Base-by-base conservation (phyloP, 2,329 filamentous ascomycete species). In the Neonectria neomacrospora region DNA sequence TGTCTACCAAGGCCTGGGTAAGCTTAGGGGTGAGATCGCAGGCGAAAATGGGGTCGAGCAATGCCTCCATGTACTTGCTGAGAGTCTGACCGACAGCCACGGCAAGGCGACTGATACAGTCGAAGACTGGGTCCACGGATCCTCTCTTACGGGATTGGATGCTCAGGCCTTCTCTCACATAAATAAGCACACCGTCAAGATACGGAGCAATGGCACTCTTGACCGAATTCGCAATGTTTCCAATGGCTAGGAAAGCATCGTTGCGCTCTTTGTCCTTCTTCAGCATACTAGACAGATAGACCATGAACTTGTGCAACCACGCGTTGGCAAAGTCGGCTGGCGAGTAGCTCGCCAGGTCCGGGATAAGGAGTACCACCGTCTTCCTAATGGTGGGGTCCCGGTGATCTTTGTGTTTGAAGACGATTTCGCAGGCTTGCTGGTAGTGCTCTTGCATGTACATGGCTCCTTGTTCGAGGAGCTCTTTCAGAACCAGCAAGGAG, bases 361-460 rank as follows among this genome's bases (percentile, higher is more conserved):
- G 96, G 56, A 99, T 97, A 60, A 97, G 89, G 57, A 92, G 86
- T 39, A 98, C 93, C 32, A 98, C 91, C 7, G 97, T 96, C 72
- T 92, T 91, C 58, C 95, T 88, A 70, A 98, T 96, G 37, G 94
- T 91, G 4, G 89, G 83, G 71, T 99, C 96, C 57, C 93, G 89
- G 72, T 98, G 93, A 71, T 99, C 96, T 78, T 97, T 97, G 77
- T 97, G 92, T 65, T 92, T 91, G 68, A 95, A 90, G 37, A 97
- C 92, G 67, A 96, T 94, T 66, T 99, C 96, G 76, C 95, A 98
- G 11, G 93, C 91, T 71, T 97, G 93, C 62, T 91, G 88, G 78
- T 98, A 99, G 75, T 94, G 89, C 41, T 94, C 92, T 73, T 97
- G 94, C 96, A 99, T 98, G 79, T 97, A 99, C 95, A 99, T 99